Percentiles rank a stretch among this genome's conserved stretches.
These are phyloP conservation scores for Plectranthus barbatus DNA, from an alignment of 257 asterid genomes.

Conservation along the genomic window DNA sequence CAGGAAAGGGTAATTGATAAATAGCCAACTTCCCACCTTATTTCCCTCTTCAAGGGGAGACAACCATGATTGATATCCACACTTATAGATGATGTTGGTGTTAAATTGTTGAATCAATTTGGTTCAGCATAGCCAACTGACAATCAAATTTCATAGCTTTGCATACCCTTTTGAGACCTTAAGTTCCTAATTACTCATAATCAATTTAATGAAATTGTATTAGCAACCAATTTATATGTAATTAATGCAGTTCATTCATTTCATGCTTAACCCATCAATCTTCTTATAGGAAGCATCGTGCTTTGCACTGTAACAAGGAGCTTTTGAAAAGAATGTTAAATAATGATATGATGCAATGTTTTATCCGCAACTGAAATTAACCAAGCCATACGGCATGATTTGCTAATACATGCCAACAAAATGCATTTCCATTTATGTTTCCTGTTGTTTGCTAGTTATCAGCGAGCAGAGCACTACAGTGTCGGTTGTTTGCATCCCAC, in stretches of 20 bases:
- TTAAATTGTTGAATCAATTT: not conserved
- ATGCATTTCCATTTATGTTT: not conserved
- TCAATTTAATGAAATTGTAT: not conserved
- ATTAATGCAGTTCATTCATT: not conserved
- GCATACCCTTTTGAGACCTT: not conserved
- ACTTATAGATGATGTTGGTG: not conserved
- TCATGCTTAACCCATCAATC: not conserved
- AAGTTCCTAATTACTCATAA: not conserved
- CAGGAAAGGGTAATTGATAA: not conserved
- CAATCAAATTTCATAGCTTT: not conserved
- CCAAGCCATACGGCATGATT: too few relatives aligned
- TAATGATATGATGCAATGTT: not conserved
- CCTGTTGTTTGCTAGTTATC: not conserved
- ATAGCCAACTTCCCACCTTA: too few relatives aligned
- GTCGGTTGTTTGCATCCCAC: not conserved
- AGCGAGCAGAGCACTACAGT: too few relatives aligned
- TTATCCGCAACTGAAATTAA: too few relatives aligned
- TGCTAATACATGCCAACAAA: too few relatives aligned
- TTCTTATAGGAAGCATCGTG: not conserved
- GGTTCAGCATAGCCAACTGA: not conserved
- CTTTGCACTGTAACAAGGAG: not conserved
- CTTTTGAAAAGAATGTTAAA: not conserved
- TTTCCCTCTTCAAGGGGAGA: too few relatives aligned
- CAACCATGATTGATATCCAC: too few relatives aligned
- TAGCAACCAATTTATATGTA: not conserved